These are phyloP conservation scores for Eragrostis tef DNA, from an alignment of 202 grass and related monocot species.

Conservation along the genomic window DNA sequence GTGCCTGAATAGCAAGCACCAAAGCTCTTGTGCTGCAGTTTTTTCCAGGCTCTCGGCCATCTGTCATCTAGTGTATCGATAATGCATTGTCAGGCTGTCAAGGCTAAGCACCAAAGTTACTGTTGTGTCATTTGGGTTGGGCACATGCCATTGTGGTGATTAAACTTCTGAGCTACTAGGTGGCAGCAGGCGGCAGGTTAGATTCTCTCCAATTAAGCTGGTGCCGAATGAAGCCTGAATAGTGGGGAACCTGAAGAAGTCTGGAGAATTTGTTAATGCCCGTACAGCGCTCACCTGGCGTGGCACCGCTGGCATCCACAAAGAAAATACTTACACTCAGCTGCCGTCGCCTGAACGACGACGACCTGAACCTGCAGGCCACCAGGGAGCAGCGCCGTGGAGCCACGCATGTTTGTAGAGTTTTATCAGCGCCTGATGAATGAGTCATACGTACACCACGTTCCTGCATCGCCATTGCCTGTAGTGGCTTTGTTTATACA, in stretches of 20 bases:
- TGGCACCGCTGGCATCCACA: conserved; percentile 42
- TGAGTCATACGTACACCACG: background rate
- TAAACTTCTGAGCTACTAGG: background rate
- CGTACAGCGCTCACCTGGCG: conserved; percentile 19
- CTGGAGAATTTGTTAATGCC: conserved; percentile 41
- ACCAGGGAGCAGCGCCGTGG: background rate
- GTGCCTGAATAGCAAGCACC: conserved; percentile 32
- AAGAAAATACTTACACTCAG: background rate
- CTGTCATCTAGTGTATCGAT: background rate
- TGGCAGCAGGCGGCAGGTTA: background rate
- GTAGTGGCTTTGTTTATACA: too few relatives aligned
- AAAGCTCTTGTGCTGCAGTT: background rate
- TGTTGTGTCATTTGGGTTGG: too few relatives aligned
- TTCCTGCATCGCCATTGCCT: background rate
- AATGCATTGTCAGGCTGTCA: too few relatives aligned
- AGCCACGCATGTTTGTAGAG: background rate
- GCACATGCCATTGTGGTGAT: background rate
- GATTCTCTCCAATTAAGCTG: background rate
- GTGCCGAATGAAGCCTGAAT: conserved; percentile 12
- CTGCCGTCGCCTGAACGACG: conserved; percentile 19
- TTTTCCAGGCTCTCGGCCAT: conserved; percentile 3
- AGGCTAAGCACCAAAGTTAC: too few relatives aligned
- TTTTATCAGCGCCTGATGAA: background rate
- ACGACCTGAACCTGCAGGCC: conserved; percentile 12
- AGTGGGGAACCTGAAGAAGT: background rate